Base-by-base conservation (phyloP, 169 alveolate genomes). In the Cytauxzoon felis region DNA sequence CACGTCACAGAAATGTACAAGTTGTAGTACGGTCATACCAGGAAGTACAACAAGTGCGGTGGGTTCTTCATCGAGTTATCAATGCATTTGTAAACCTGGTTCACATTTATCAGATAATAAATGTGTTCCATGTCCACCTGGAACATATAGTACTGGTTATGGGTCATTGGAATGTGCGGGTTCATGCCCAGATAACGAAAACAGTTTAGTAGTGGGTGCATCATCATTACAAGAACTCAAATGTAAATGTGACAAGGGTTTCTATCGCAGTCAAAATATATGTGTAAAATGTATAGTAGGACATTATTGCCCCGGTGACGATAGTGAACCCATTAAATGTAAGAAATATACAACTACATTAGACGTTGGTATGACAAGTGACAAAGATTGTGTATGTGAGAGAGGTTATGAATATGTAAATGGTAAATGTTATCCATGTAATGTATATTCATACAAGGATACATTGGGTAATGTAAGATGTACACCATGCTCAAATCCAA, bases 351-450 rank as follows among this genome's bases (percentile, higher is more conserved):
- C 69, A 8, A 43, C 83, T 11, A 67, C 86, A 9, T 36, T 42
- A 18, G 47, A 38, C 32, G 41, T 40, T 40, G 72, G 81, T 21
- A 54, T 47, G 16, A 63, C 36, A 3, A 1, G 41, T 9, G 32
- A 29, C 6, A 19, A 6, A 19, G 89, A 80, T 30, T 86, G 92
- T 24, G 34, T 80, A 32, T 86, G 92, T 60, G 48, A 85, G 47
- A 47, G 85, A 38, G 92, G 92, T n/a, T 86, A 81, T 61, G 89
- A 81, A 48, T 75, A 57, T 58, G 33, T 61, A 41, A 82, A 63
- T 29, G 80, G 67, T 7, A 34, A 32, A 1, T 62, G 85, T 50
- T 7, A 6, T 8, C 78, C 82, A 0, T 72, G 82, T 34, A 18
- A 47, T 0, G 36, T 56, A 9, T 29, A 62, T 1, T 64, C 78